phyloP scores from a whole-genome alignment of 805 yeast genomes.

The Candida lessepsii region DNA sequence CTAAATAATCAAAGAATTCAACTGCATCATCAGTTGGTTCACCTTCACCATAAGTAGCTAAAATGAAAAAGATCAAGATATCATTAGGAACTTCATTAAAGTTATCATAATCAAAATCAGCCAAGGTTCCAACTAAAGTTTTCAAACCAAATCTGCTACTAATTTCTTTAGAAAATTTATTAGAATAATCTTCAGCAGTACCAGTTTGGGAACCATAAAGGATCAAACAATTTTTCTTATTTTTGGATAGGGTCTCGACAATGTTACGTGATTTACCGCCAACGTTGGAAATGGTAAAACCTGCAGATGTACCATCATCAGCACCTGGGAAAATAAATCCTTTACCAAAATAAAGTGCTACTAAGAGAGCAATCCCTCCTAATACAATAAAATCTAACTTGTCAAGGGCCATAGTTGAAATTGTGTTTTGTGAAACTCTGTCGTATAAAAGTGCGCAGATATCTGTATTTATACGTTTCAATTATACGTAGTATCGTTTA shows the following conservation, averaged over 20 bases:
- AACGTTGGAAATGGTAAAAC: conserved; percentile 26
- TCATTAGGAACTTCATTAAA: conserved; percentile 61
- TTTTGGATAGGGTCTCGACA: conserved; percentile 52
- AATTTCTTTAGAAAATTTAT: conserved; percentile 86
- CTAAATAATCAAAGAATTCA: conserved; percentile 68
- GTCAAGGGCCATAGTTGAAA: conserved; percentile 56
- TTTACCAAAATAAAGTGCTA: conserved; percentile 65
- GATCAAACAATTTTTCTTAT: conserved; percentile 73
- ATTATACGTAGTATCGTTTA: not conserved
- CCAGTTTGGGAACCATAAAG: conserved; percentile 97
- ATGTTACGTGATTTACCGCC: conserved; percentile 53
- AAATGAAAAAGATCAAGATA: conserved; percentile 61
- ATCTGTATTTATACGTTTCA: not conserved
- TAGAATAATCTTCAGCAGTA: conserved; percentile 96
- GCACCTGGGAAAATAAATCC: conserved; percentile 47
- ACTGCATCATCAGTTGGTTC: conserved; percentile 96
- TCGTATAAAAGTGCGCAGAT: conserved; percentile 1
- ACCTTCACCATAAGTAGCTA: conserved; percentile 98
- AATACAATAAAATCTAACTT: conserved; percentile 69
- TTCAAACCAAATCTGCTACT: conserved; percentile 76
- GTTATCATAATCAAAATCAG: conserved; percentile 81
- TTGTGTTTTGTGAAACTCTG: not conserved
- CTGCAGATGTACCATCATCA: conserved; percentile 25
- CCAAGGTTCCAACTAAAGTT: conserved; percentile 83
- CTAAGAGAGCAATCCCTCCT: conserved; percentile 62